A percentile compares a stretch with the other conserved stretches of the same genome.
phyloP scores from a whole-genome alignment of 2,329 filamentous ascomycete genomes.

The Ascochyta fabae region DNA sequence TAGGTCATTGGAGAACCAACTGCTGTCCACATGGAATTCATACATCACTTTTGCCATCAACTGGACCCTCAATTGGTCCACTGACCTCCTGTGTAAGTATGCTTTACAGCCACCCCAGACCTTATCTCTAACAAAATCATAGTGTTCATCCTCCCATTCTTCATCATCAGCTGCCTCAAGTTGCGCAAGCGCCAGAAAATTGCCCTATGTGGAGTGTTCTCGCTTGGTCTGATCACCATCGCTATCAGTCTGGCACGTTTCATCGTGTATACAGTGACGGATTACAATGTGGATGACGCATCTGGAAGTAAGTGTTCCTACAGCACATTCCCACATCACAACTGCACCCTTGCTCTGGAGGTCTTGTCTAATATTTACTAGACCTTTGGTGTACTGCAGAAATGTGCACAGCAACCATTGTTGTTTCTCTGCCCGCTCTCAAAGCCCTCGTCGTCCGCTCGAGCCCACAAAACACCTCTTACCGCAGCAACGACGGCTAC shows the following conservation, averaged over 20 bases:
- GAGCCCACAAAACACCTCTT: conserved; percentile 8
- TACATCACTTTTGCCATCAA: conserved; percentile 20
- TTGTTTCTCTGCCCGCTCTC: conserved; percentile 29
- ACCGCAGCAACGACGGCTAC: conserved; percentile 25
- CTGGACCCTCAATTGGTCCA: conserved; percentile 28
- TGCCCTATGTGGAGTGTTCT: conserved; percentile 31
- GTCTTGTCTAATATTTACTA: conserved; percentile 5
- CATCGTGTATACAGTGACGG: conserved; percentile 24
- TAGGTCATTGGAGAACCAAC: conserved; percentile 29
- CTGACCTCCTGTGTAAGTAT: conserved; percentile 25
- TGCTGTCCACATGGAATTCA: conserved; percentile 28
- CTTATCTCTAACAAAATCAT: neutral
- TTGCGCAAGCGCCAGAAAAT: conserved; percentile 32
- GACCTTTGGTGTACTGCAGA: conserved; percentile 34
- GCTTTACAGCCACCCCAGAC: neutral
- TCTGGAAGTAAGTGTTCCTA: conserved; percentile 23
- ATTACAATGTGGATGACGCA: conserved; percentile 26
- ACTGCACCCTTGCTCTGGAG: too few species aligned
- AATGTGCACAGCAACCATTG: conserved; percentile 29
- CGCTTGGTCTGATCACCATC: conserved; percentile 29
- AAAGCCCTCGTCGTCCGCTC: conserved; percentile 25
- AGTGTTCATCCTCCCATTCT: conserved; percentile 33
- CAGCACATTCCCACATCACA: neutral
- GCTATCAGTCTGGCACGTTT: conserved; percentile 30
- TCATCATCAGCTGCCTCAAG: conserved; percentile 30